Percentiles rank a stretch among this genome's conserved stretches.
These are phyloP conservation scores for Setaria viridis DNA, from an alignment of 202 grass and related monocot species.

Conservation along the genomic window DNA sequence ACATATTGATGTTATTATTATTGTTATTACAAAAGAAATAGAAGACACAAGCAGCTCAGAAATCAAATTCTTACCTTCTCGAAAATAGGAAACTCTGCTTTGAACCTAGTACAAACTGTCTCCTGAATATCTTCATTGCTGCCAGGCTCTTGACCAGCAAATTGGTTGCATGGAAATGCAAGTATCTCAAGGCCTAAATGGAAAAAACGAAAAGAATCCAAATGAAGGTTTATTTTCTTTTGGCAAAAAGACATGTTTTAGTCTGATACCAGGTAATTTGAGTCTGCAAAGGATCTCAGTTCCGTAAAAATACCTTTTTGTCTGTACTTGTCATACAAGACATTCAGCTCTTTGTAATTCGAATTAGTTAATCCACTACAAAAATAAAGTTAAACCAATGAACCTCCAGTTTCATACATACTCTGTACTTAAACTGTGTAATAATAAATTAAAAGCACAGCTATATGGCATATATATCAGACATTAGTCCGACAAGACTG, in stretches of 20 bases:
- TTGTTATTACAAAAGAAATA: neutral
- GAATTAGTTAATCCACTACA: constrained; percentile 67
- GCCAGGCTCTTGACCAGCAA: constrained; percentile 68
- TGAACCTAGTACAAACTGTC: constrained; percentile 66
- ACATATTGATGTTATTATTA: neutral
- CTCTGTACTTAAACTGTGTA: no score
- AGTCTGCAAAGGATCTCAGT: neutral
- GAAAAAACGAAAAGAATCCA: neutral
- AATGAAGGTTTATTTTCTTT: neutral
- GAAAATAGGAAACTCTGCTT: constrained; percentile 77
- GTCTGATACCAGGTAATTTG: neutral
- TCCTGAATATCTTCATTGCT: constrained; percentile 69
- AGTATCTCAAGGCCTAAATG: constrained; percentile 67
- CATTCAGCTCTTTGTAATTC: constrained; percentile 74
- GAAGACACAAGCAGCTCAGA: neutral
- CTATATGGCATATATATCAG: neutral
- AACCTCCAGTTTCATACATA: neutral
- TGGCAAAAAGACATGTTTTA: neutral
- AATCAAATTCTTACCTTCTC: constrained; percentile 52
- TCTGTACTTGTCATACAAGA: constrained; percentile 70
- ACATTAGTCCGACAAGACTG: neutral
- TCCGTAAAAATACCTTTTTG: constrained; percentile 43
- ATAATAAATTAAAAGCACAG: neutral
- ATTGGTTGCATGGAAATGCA: constrained; percentile 81
- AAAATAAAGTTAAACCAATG: constrained; percentile 5